Conservation (phyloP, 306 rosid species). For the Acmispon strigosus region DNA sequence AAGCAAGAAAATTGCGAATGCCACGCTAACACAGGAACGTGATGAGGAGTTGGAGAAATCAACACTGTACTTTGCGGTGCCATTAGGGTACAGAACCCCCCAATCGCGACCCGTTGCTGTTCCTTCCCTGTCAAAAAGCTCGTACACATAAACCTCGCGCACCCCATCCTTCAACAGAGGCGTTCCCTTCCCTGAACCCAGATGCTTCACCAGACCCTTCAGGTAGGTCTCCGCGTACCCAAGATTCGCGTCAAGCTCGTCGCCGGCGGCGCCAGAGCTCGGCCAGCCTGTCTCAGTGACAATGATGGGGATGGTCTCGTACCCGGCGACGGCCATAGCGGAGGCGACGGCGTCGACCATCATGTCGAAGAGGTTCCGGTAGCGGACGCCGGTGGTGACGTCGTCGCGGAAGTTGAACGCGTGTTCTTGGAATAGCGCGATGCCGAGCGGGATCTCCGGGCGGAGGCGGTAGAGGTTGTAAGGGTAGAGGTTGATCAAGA, state of each 20-base stretch:
- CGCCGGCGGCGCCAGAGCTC: conserved; percentile 21
- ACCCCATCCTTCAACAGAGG: conserved; percentile 70
- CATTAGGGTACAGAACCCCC: conserved; percentile 69
- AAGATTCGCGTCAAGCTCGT: conserved; percentile 58
- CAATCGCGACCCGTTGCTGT: conserved; percentile 29
- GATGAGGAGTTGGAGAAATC: conserved; percentile 41
- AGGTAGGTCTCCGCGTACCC: conserved; percentile 70
- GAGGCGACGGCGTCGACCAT: conserved; percentile 68
- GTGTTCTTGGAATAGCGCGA: conserved; percentile 63
- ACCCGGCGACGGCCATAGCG: conserved; percentile 62
- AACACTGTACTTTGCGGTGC: conserved; percentile 51
- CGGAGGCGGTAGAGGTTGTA: conserved; percentile 62
- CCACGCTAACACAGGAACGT: not conserved
- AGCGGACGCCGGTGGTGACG: conserved; percentile 62
- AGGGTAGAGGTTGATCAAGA: conserved; percentile 77
- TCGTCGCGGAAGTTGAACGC: conserved; percentile 82
- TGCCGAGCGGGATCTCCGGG: conserved; percentile 60
- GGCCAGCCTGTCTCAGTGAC: conserved; percentile 97
- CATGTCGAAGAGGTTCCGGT: conserved; percentile 69
- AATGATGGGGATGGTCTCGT: conserved; percentile 46
- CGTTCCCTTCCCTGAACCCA: conserved; percentile 58
- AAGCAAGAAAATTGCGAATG: not conserved
- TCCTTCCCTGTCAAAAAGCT: conserved; percentile 57
- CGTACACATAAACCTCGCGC: conserved; percentile 47
- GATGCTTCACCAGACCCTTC: conserved; percentile 51